Base-by-base conservation (phyloP, 2,329 filamentous ascomycete species). In the Pseudogymnoascus sp. region DNA sequence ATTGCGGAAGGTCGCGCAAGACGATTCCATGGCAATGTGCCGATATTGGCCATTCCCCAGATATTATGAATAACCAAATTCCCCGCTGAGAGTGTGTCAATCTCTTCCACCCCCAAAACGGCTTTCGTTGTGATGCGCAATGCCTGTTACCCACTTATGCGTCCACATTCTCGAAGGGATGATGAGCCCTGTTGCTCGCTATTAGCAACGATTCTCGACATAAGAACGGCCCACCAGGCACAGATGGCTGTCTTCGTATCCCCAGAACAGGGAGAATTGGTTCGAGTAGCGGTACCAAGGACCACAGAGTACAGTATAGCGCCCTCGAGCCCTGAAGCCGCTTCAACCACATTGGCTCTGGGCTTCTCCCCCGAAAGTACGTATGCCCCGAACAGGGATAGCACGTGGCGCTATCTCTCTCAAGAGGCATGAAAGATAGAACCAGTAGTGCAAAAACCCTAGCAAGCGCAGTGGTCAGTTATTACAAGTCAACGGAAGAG, bases 81-180 rank as follows among this genome's bases (percentile, higher is more conserved):
- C 48, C 48, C 27, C 48, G 29, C 48, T 33, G 48, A 31, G 29
- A 55, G 48, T 33, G 18, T 5, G 45, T 18, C 48, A 55, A 55
- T 55, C 48, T 55, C 48, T 10, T 55, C 48, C 29, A 55, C 48
- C 48, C 48, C 27, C 48, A 55, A 55, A 55, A 55, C 48, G 48
- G 48, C 5, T 55, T 55, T 55, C 27, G 48, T 12, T 33, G 27
- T 55, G 48, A 55, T 55, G 48, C 48, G 48, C 29, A 33, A 55
- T 55, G 48, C 48, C 48, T 55, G 48, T 55, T 55, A 55, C 48
- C 48, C 48, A 55, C 48, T 55, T 55, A 55, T 33, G 29, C 48
- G 48, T 55, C 48, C 48, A 33, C 48, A 52, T 55, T 33, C 48
- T 33, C 48, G 29, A 55, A 55, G 48, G 10, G 48, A 18, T 33